Conservation (phyloP, 257 asterid species). For the Agastache rugosa region DNA sequence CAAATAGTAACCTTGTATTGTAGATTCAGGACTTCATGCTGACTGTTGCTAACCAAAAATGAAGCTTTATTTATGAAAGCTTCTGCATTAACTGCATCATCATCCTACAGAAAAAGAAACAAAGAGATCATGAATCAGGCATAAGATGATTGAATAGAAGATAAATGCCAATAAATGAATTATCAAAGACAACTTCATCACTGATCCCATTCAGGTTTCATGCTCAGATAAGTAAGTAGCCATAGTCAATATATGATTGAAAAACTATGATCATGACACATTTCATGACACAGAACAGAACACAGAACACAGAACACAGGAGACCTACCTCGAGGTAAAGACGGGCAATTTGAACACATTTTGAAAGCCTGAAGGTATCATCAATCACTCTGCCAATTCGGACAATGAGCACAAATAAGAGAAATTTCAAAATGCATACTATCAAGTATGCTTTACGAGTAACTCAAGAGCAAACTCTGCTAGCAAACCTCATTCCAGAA, state of each 20-base stretch:
- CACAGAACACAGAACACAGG: background rate
- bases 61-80: constrained; percentile 98
- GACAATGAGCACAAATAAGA: constrained; percentile 25
- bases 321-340: constrained; percentile 88
- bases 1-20: constrained; percentile 77
- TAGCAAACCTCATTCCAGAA: constrained; percentile 92
- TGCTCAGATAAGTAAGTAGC: background rate
- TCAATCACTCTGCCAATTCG: constrained; percentile 79
- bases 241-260: constrained; percentile 1
- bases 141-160: constrained; percentile 13
- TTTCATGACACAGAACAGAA: too few species aligned
- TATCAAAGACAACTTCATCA: constrained; percentile 22
- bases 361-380: constrained; percentile 84
- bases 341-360: constrained; percentile 95
- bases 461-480: constrained; percentile 17
- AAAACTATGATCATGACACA: constrained; percentile 5
- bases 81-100: constrained; percentile 97
- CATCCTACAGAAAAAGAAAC: constrained; percentile 69
- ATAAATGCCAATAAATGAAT: constrained; percentile 15
- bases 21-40: constrained; percentile 87
- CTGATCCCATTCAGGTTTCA: constrained; percentile 13
- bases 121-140: constrained; percentile 16
- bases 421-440: constrained; percentile 11
- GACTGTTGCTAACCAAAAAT: constrained; percentile 89
- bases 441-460: constrained; percentile 14